A percentile compares a stretch with the other conserved stretches of the same genome.
These are phyloP conservation scores for Hemileia vastatrix DNA, from an alignment of 1,284 basidiomycete genomes.

Conservation along the genomic window DNA sequence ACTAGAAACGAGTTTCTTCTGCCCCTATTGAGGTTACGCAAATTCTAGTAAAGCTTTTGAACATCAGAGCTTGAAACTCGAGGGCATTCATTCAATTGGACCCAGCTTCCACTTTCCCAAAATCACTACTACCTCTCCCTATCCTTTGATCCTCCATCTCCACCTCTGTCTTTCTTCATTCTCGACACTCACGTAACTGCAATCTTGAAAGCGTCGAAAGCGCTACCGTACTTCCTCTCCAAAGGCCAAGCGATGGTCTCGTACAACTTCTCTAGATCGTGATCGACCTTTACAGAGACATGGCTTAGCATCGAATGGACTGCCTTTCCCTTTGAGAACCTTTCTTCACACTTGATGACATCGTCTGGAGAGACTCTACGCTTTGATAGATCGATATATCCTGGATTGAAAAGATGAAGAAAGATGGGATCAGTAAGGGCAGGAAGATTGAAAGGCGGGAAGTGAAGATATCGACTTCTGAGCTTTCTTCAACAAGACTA, in stretches of 20 bases:
- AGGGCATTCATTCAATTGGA: not conserved
- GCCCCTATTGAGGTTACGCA: too few species aligned
- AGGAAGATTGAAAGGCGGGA: not conserved
- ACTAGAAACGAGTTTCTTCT: too few species aligned
- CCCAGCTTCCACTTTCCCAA: not conserved
- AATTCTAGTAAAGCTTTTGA: too few species aligned
- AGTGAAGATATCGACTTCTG: not conserved
- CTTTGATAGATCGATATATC: constrained; percentile 98
- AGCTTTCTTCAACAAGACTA: too few species aligned
- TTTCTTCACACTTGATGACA: constrained; percentile 95
- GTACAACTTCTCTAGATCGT: constrained; percentile 62
- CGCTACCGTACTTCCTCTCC: constrained; percentile 80
- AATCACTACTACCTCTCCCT: not conserved
- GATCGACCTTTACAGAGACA: constrained; percentile 71
- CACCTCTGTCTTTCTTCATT: not conserved
- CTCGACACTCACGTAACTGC: constrained; percentile 67
- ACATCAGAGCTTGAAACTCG: too few species aligned
- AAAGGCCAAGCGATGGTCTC: constrained; percentile 88
- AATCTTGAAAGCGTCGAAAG: constrained; percentile 96
- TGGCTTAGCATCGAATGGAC: constrained; percentile 88
- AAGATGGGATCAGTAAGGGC: not conserved
- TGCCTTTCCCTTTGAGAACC: constrained; percentile 93
- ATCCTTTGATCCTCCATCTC: not conserved
- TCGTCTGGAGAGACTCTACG: constrained; percentile 96
- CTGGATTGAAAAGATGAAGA: constrained; percentile 47